Base-by-base conservation (phyloP, 2,329 filamentous ascomycete genomes). In the Penicillium sp. region DNA sequence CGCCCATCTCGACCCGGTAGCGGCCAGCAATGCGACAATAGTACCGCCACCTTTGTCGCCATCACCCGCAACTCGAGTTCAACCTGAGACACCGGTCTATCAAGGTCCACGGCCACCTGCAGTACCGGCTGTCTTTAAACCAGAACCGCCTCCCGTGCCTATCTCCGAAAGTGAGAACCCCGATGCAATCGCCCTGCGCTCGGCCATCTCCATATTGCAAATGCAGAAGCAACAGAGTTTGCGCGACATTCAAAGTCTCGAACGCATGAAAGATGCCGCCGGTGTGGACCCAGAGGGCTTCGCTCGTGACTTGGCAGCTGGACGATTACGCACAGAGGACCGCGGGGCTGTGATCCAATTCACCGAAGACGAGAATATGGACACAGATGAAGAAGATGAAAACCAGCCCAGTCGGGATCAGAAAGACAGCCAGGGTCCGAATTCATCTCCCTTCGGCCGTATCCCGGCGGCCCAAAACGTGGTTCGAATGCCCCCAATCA, bases 151-250 rank as follows among this genome's bases (percentile, higher is more conserved):
- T n/a, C 67, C 76, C 2, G 67, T 77, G 3, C 76, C 77, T 9
- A 73, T 80, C 50, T 77, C 75, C 26, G 75, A 79, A 53, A 77
- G 75, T 49, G 74, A 77, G 51, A 96, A 96, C 68, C 87, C 91
- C 7, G 93, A 97, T 77, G 91, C 89, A 21, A 88, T 97, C 56
- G 93, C 93, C 5, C 81, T 97, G 55, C 87, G 88, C 61, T 90
- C 89, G 23, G 90, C 92, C 42, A 91, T 97, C 56, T 88, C 90
- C 8, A 87, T 96, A 48, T 80, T 97, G 43, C 91, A 96, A 75
- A 81, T 96, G 61, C 93, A 97, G 77, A 87, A 87, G 60, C 86
- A 87, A 67, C 89, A 89, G 70, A 91, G 91, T 36, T 79, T 86
- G 46, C 83, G 84, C 43, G 92, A 97, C 74, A 87, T 97, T 48